These are phyloP conservation scores for Paramecium bursaria DNA, from an alignment of 73 alveolate genomes.

Conservation along the genomic window DNA sequence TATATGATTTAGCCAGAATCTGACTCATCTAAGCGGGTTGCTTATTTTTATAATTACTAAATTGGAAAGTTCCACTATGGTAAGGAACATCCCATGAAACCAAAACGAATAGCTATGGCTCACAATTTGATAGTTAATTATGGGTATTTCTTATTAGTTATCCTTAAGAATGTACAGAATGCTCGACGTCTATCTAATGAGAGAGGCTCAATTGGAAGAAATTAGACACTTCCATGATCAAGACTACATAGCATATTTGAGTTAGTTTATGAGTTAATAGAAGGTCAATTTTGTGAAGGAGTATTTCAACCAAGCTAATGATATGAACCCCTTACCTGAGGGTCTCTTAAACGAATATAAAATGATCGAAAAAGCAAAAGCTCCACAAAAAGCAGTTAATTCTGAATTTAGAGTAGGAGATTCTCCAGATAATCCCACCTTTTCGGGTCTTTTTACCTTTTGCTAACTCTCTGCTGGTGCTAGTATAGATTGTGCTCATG, in stretches of 20 bases:
- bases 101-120: slow-evolving; percentile 95
- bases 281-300: slow-evolving; percentile 62
- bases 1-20: slow-evolving; percentile 42
- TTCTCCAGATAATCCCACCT: slow-evolving; percentile 65
- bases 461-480: slow-evolving; percentile 76
- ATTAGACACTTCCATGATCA: slow-evolving; percentile 71
- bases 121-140: slow-evolving; percentile 92
- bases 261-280: slow-evolving; percentile 56
- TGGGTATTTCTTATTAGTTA: slow-evolving; percentile 69
- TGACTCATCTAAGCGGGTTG: slow-evolving; percentile 79
- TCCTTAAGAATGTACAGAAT: slow-evolving; percentile 2
- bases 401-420: slow-evolving; percentile 65
- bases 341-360: slow-evolving; percentile 48
- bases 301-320: slow-evolving; percentile 61
- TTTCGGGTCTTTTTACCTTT: slow-evolving; percentile 65
- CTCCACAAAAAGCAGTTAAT: slow-evolving; percentile 9
- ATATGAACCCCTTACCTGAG: slow-evolving; percentile 49
- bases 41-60: slow-evolving; percentile 93
- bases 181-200: slow-evolving; percentile 49
- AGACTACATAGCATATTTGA: slow-evolving; percentile 72
- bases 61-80: slow-evolving; percentile 97
- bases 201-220: slow-evolving; percentile 72
- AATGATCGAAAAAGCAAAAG: slow-evolving; percentile 24
- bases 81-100: slow-evolving; percentile 98
- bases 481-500: slow-evolving; percentile 93